Evolutionary conservation across 768 basidiomycete genomes (phyloP), one percentile per base, ranked within the genome.

Genomic region (Scleroderma bovista): DNA sequence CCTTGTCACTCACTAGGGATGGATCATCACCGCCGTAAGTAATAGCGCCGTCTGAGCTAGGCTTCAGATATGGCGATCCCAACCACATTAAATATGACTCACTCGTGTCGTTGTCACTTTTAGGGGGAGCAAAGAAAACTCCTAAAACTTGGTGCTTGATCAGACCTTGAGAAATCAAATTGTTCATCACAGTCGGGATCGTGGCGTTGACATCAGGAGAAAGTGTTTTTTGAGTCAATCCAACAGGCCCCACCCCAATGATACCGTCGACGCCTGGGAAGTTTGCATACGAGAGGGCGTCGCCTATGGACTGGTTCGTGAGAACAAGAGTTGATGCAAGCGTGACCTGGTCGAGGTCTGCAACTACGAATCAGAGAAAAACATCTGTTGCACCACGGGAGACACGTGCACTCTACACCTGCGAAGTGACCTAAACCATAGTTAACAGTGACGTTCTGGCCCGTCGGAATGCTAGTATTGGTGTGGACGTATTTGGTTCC

Each of bases 401-500:
- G 34, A 10, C 50, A 38, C n/a, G n/a, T 31, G 59, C 60, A 77
- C 52, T 75, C 74, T 36, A 59, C 61, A 19, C 74, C 72, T 62
- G 34, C 24, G 38, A 68, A 50, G 38, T 31, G 44, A 13, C 51
- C 63, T 1, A 1, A 0, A 3, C 58, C 56, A 43, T 51, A 63
- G 8, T 39, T 47, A 6, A 51, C 40, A 4, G 19, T 51, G 17
- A 63, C 51, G 6, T 16, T 5, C 33, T 58, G 11, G 6, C 65
- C 67, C 12, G 65, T 67, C 19, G 57, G 41, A 15, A 55, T 47
- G 46, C 62, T 62, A 2, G 59, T 65, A 17, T 52, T 43, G 8
- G 63, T 64, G 20, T 37, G 54, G 38, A 51, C 44, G 33, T 60
- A 66, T 29, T 40, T 29, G 11, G 9, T 57, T 7, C 54, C 59